Percentiles rank a stretch among this genome's conserved stretches.
Conservation (phyloP, 1,284 basidiomycete species). For the Papiliotrema laurentii region DNA sequence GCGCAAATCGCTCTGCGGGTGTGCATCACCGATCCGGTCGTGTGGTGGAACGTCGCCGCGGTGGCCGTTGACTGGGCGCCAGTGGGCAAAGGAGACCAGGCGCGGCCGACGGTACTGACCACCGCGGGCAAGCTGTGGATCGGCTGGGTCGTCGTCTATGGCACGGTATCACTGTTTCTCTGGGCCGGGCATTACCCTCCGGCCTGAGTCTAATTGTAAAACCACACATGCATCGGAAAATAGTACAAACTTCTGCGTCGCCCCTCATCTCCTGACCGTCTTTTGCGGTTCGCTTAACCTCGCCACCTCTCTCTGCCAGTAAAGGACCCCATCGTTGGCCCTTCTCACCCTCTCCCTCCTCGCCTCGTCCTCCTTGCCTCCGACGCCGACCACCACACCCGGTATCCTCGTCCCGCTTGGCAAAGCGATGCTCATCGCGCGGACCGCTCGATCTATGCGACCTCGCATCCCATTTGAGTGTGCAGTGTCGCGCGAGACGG, state of each 20-base stretch:
- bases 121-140: constrained; percentile 37
- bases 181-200: constrained; percentile 88
- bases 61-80: constrained; percentile 50
- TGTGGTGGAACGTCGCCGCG: constrained; percentile 77
- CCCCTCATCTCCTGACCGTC: too few relatives aligned
- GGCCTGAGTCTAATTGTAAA: too few relatives aligned
- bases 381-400: constrained; percentile 20
- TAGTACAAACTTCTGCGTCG: too few relatives aligned
- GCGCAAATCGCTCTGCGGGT: constrained; percentile 85
- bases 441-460: constrained; percentile 18
- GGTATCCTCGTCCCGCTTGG: constrained; percentile 5
- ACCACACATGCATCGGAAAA: neutral
- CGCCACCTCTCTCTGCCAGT: constrained; percentile 37
- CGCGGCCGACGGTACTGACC: constrained; percentile 4
- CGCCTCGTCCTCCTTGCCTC: constrained; percentile 28
- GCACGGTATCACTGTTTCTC: constrained; percentile 63
- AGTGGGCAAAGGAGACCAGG: constrained; percentile 43
- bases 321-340: constrained; percentile 32
- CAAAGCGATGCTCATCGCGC: constrained; percentile 22
- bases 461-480: constrained; percentile 1
- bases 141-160: constrained; percentile 73
- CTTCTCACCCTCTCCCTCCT: constrained; percentile 26
- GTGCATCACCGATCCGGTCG: constrained; percentile 69
- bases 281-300: constrained; percentile 16
- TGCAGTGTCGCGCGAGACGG: neutral